Evolutionary conservation across 2,329 filamentous ascomycete genomes (phyloP).

Genomic region (Grosmannia clavigera): DNA sequence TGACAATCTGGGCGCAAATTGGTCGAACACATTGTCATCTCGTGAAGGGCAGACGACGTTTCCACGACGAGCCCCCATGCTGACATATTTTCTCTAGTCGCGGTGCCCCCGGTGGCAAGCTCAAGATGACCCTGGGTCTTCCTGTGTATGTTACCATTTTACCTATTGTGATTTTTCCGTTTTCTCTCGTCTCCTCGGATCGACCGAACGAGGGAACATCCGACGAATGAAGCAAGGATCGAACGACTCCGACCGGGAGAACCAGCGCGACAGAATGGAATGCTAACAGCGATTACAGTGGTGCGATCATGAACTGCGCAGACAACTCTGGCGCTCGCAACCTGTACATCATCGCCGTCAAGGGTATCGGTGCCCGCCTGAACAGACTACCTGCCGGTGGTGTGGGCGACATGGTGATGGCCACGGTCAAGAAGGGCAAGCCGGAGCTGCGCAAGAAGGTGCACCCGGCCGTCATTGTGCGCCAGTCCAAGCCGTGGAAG

Average conservation of each 20-base stretch:
- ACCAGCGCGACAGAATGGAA: conserved; percentile 5
- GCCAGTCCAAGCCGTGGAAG: conserved; percentile 90
- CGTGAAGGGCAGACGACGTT: background rate
- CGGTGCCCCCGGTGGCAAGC: conserved; percentile 98
- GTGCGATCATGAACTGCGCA: conserved; percentile 99
- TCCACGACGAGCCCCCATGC: background rate
- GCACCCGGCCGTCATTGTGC: conserved; percentile 86
- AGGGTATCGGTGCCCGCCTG: conserved; percentile 93
- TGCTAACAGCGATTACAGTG: conserved; percentile 37
- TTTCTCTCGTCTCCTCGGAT: background rate
- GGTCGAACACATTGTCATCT: background rate
- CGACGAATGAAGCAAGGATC: background rate
- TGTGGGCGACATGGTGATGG: conserved; percentile 99
- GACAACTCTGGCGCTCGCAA: conserved; percentile 99
- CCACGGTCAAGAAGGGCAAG: conserved; percentile 99
- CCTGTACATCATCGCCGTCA: conserved; percentile 99
- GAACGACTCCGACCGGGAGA: background rate
- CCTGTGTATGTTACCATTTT: conserved; percentile 68
- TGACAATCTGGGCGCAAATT: background rate
- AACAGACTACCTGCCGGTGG: conserved; percentile 95
- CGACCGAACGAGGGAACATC: background rate
- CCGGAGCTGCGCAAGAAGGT: conserved; percentile 99
- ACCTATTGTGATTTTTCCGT: background rate
- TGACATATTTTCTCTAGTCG: conserved; percentile 33
- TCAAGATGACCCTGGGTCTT: conserved; percentile 99